phyloP scores from a whole-genome alignment of 169 alveolate species.

The Cryptosporidium meleagridis region DNA sequence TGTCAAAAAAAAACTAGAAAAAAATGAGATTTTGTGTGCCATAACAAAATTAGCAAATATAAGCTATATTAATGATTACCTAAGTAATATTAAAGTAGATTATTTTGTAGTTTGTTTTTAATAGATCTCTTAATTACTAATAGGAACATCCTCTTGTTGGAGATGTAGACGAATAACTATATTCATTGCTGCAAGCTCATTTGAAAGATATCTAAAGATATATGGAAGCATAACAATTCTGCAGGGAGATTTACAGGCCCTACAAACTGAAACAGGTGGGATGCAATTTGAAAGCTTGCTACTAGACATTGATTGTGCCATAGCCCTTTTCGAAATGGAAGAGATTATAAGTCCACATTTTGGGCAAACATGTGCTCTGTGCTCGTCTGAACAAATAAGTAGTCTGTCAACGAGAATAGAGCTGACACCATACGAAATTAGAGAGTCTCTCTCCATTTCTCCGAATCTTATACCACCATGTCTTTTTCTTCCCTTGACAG shows the following conservation, averaged over 20 bases:
- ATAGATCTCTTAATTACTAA: constrained; percentile 52
- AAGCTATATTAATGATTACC: not conserved
- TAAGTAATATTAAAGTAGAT: not conserved
- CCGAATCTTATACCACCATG: constrained; percentile 99
- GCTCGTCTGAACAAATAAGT: constrained; percentile 96
- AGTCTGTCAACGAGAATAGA: constrained; percentile 97
- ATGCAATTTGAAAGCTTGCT: constrained; percentile 78
- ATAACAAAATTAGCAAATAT: not conserved
- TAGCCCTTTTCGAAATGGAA: constrained; percentile 82
- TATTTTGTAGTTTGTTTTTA: not conserved
- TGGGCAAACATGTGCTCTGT: constrained; percentile 97
- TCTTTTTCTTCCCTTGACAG: constrained; percentile 98
- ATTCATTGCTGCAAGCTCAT: constrained; percentile 93
- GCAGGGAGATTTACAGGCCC: constrained; percentile 87
- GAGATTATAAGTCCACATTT: constrained; percentile 96
- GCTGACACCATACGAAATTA: constrained; percentile 98
- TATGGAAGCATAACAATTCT: constrained; percentile 90
- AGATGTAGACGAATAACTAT: constrained; percentile 80
- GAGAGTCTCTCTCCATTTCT: constrained; percentile 99
- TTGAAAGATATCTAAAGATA: constrained; percentile 90
- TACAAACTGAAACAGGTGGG: constrained; percentile 86
- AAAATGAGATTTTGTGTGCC: not conserved
- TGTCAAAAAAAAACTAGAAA: not conserved
- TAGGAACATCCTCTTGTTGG: constrained; percentile 76
- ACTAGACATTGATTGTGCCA: constrained; percentile 30